These are phyloP conservation scores for Cyberlindnera bimundalis DNA, from an alignment of 805 yeast species.

Conservation along the genomic window DNA sequence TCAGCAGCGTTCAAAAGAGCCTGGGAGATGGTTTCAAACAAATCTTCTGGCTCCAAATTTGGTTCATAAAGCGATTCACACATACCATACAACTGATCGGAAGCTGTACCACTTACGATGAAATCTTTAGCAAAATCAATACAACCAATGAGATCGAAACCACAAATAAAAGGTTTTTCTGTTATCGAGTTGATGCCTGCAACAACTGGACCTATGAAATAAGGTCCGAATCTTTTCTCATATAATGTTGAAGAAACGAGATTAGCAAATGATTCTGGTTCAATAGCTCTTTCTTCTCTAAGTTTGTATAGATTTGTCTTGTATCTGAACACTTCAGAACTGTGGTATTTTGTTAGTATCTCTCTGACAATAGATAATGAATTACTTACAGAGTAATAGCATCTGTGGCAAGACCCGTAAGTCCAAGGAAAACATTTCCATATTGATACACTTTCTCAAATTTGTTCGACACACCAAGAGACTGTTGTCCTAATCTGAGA, in stretches of 20 bases:
- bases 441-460: constrained; percentile 89
- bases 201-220: constrained; percentile 93
- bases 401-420: constrained; percentile 95
- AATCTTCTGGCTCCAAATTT: constrained; percentile 86
- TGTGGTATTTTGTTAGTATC: constrained; percentile 7
- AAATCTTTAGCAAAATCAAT: constrained; percentile 94
- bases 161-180: constrained; percentile 85
- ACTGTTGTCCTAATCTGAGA: constrained; percentile 88
- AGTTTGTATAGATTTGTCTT: constrained; percentile 86
- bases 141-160: constrained; percentile 95
- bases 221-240: constrained; percentile 92
- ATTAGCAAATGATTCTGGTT: constrained; percentile 92
- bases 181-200: constrained; percentile 89
- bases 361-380: background rate
- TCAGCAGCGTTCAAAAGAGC: constrained; percentile 92
- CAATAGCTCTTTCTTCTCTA: constrained; percentile 87
- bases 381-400: constrained; percentile 56
- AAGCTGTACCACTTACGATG: constrained; percentile 92
- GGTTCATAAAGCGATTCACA: constrained; percentile 97
- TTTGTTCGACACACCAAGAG: constrained; percentile 85
- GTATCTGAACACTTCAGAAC: constrained; percentile 70
- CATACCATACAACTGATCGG: constrained; percentile 98
- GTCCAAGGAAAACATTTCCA: constrained; percentile 83
- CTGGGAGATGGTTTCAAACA: constrained; percentile 93
- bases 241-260: constrained; percentile 86